A percentile compares a stretch with the other conserved stretches of the same genome.
Conservation (phyloP, 805 yeast species). For the Blastobotrys americana region DNA sequence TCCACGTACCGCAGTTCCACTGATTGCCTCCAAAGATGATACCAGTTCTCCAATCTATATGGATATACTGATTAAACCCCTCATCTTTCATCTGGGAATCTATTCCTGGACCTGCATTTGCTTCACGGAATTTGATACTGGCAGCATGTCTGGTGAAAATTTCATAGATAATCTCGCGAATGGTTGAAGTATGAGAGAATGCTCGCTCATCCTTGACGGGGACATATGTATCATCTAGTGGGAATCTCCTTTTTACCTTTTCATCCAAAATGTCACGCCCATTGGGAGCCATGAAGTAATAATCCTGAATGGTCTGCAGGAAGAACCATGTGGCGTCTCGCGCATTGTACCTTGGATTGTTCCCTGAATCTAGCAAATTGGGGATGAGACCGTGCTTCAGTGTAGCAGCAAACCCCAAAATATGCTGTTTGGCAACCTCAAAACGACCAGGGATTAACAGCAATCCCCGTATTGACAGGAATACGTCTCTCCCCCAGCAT, state of each 20-base stretch:
- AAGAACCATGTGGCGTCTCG: slow-evolving; percentile 98
- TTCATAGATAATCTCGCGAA: slow-evolving; percentile 75
- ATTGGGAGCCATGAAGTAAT: slow-evolving; percentile 56
- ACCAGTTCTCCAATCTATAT: slow-evolving; percentile 86
- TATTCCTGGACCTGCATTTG: slow-evolving; percentile 83
- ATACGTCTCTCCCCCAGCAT: slow-evolving; percentile 98
- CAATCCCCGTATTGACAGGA: slow-evolving; percentile 78
- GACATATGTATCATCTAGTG: slow-evolving; percentile 76
- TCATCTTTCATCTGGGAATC: slow-evolving; percentile 90
- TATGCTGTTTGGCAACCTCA: slow-evolving; percentile 74
- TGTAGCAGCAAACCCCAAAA: slow-evolving; percentile 80
- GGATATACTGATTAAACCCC: slow-evolving; percentile 78
- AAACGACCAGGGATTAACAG: slow-evolving; percentile 68
- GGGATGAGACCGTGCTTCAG: slow-evolving; percentile 94
- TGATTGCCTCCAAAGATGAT: slow-evolving; percentile 86
- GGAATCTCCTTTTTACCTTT: slow-evolving; percentile 75
- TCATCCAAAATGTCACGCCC: slow-evolving; percentile 64
- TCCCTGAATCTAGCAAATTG: slow-evolving; percentile 83
- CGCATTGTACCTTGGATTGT: slow-evolving; percentile 91
- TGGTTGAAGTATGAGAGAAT: slow-evolving; percentile 59
- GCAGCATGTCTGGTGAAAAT: slow-evolving; percentile 80
- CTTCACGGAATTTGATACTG: slow-evolving; percentile 84
- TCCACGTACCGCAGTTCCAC: slow-evolving; percentile 96
- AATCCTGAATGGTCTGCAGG: slow-evolving; percentile 81
- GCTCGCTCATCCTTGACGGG: slow-evolving; percentile 65